Base-by-base conservation (phyloP, 2,329 filamentous ascomycete species). In the Arthroderma uncinatum region DNA sequence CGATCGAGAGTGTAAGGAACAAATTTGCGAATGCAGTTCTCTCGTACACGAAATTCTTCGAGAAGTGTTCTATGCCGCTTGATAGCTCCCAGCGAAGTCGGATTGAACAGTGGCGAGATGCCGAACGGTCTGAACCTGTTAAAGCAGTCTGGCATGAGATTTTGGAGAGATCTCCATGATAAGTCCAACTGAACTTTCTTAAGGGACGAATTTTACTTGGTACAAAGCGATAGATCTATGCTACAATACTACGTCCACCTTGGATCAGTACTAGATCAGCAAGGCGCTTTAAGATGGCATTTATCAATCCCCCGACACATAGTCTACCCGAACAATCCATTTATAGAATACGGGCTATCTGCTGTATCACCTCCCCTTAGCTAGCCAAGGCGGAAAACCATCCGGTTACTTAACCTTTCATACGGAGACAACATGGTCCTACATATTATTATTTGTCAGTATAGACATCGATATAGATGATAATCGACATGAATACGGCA, bases 111-210 rank as follows among this genome's bases (percentile, higher is more conserved):
- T 76, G 74, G 74, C 64, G 68, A 50, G 62, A 64, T 16, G 61
- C 62, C 42, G 74, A 76, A 61, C 63, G 74, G 65, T 74, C 73
- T 53, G 67, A 64, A 30, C 63, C 66, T 52, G 65, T 74, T 19
- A 50, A 50, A 33, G 12, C 4, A 12, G 25, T 50, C 28, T 50
- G 47, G 47, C 47, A 50, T 16, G 47, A 50, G 7, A 14, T 50
- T 16, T 30, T 33, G 12, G 28, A n/a, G 25, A 10, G 25, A 30
- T 10, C n/a, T n/a, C n/a, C n/a, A n/a, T n/a, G n/a, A 30, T 30
- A 9, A 33, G 14, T n/a, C 28, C 4, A 30, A 30, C 28, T 4
- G 3, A 7, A 30, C 28, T 30, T 30, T 3, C 28, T 30, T 4
- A 30, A 7, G 3, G 4, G 28, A 7, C 28, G 28, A 3, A 30